Percentiles rank a stretch among this genome's conserved stretches.
Evolutionary conservation across 805 yeast genomes (phyloP).

Genomic region (Metschnikowia henanensis): DNA sequence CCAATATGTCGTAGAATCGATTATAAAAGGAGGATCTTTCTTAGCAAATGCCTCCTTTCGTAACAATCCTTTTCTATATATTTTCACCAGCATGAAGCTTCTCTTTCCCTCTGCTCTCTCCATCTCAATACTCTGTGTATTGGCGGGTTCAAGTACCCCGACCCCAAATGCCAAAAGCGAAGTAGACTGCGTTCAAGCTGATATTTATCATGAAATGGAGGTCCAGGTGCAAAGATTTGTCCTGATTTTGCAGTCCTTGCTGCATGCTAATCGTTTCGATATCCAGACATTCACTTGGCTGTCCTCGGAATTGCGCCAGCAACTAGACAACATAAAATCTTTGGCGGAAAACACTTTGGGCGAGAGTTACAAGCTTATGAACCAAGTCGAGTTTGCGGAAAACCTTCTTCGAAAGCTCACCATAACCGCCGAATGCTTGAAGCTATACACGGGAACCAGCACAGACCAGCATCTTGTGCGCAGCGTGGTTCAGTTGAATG

Average conservation of each 20-base stretch:
- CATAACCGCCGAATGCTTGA: background rate
- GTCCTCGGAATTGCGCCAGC: background rate
- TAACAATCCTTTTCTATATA: too few species aligned
- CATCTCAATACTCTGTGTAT: too few species aligned
- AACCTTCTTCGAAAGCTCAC: background rate
- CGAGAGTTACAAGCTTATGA: background rate
- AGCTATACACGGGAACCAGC: background rate
- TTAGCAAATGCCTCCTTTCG: too few species aligned
- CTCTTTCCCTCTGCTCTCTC: too few species aligned
- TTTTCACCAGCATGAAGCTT: too few species aligned
- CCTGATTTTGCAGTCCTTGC: background rate
- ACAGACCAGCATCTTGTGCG: background rate
- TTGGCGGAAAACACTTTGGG: background rate
- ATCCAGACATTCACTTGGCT: background rate
- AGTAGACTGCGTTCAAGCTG: background rate
- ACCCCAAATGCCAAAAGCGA: too few species aligned
- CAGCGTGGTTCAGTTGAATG: background rate
- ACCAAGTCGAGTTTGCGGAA: background rate
- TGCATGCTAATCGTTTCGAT: background rate
- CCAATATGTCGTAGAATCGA: too few species aligned
- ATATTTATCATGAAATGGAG: background rate
- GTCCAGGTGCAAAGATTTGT: background rate
- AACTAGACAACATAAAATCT: background rate
- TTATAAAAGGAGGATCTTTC: too few species aligned
- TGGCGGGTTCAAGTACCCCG: too few species aligned